These are phyloP conservation scores for Cryptococcus sp. DNA, from an alignment of 1,284 basidiomycete genomes.

Conservation along the genomic window DNA sequence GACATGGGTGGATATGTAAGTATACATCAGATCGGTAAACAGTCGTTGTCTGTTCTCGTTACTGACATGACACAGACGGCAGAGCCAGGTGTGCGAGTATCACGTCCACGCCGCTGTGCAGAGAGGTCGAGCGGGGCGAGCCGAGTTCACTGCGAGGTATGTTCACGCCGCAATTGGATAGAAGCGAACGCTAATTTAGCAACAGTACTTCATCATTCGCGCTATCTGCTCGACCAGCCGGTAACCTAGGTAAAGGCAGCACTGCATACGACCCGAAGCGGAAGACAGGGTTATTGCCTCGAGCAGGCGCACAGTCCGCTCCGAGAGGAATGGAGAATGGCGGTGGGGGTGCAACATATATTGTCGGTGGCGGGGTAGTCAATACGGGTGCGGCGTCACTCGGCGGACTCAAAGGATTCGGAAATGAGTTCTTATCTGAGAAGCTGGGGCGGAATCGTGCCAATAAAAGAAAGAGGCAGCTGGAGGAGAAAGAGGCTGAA, in stretches of 20 bases:
- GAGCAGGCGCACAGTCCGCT: slow-evolving; percentile 28
- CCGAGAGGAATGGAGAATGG: slow-evolving; percentile 37
- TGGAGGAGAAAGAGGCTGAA: slow-evolving; percentile 64
- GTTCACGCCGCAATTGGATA: background rate
- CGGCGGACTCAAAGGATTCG: slow-evolving; percentile 33
- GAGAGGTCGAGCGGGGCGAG: slow-evolving; percentile 65
- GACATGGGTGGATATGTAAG: slow-evolving; percentile 82
- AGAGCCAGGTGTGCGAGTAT: slow-evolving; percentile 76
- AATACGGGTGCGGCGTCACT: slow-evolving; percentile 53
- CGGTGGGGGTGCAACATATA: slow-evolving; percentile 67
- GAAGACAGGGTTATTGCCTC: slow-evolving; percentile 47
- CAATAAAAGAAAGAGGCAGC: slow-evolving; percentile 65
- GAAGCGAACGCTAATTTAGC: too few species aligned
- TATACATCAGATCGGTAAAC: background rate
- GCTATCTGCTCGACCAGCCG: slow-evolving; percentile 16
- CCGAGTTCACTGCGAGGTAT: slow-evolving; percentile 81
- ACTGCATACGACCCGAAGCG: slow-evolving; percentile 62
- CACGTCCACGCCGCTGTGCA: slow-evolving; percentile 82
- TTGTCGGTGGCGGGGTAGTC: slow-evolving; percentile 67
- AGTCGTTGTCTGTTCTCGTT: background rate
- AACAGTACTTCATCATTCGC: slow-evolving; percentile 14
- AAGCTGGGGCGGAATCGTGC: slow-evolving; percentile 72
- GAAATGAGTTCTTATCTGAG: slow-evolving; percentile 61
- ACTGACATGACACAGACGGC: slow-evolving; percentile 50
- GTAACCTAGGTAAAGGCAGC: background rate